Percentiles rank a stretch among this genome's conserved stretches.
Evolutionary conservation across 352 stramenopile species (phyloP).

Genomic region (Achlya hypogyna): DNA sequence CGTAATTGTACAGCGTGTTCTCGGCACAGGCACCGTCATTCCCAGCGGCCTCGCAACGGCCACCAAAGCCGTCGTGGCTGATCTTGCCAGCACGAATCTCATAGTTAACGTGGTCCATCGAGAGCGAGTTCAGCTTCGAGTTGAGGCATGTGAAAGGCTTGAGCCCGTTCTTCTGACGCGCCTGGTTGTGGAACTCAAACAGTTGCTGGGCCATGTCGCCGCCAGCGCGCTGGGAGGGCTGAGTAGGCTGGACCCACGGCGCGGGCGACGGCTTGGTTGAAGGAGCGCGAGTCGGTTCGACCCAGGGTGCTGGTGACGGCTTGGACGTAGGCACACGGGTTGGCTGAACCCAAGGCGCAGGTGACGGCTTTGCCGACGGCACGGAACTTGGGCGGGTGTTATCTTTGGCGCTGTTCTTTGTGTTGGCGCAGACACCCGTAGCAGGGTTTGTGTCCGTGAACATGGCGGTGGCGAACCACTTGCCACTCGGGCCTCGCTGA

Average conservation of each 20-base stretch:
- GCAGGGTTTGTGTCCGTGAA: background rate
- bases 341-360: too few species aligned
- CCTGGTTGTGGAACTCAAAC: background rate
- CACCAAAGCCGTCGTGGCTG: background rate
- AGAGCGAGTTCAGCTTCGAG: slow-evolving; percentile 8
- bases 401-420: too few species aligned
- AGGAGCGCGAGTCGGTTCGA: background rate
- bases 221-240: background rate
- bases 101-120: slow-evolving; percentile 6
- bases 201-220: background rate
- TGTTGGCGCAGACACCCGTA: too few species aligned
- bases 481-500: slow-evolving; percentile 14
- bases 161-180: background rate
- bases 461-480: background rate
- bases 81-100: background rate
- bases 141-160: slow-evolving; percentile 3
- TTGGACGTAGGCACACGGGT: too few species aligned
- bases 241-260: background rate
- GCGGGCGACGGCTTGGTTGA: background rate
- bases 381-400: too few species aligned
- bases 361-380: too few species aligned
- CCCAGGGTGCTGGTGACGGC: too few species aligned
- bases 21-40: background rate
- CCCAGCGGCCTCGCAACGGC: background rate
- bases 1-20: slow-evolving; percentile 1